Percentiles rank a stretch among this genome's conserved stretches.
Conservation (phyloP, 1,284 basidiomycete species). For the Rugosomyces carneus region DNA sequence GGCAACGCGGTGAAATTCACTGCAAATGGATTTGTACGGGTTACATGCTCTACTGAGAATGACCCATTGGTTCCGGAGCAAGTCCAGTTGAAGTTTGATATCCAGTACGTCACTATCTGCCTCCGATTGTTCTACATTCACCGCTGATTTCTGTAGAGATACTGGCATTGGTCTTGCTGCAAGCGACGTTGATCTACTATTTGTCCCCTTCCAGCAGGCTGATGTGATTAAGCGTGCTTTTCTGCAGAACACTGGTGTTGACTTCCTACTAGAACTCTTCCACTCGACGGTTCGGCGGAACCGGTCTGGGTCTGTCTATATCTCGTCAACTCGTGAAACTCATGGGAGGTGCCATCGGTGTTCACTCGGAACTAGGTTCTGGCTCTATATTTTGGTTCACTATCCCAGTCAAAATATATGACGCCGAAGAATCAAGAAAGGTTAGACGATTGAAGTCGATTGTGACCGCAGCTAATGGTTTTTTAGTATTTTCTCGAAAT, state of each 20-base stretch:
- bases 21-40: constrained; percentile 51
- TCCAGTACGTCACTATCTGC: constrained; percentile 38
- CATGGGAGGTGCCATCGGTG: constrained; percentile 67
- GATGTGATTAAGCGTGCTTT: constrained; percentile 31
- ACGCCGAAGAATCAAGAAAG: constrained; percentile 49
- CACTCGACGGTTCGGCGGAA: constrained; percentile 65
- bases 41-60: constrained; percentile 51
- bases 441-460: constrained; percentile 21
- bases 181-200: constrained; percentile 58
- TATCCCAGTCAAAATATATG: constrained; percentile 54
- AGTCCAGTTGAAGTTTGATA: constrained; percentile 55
- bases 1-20: constrained; percentile 75
- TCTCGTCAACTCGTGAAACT: constrained; percentile 65
- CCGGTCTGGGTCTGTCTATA: constrained; percentile 66
- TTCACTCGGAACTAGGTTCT: constrained; percentile 53
- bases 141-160: constrained; percentile 34
- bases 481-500: constrained; percentile 37
- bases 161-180: constrained; percentile 63
- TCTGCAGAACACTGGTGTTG: neutral
- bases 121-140: neutral
- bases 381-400: constrained; percentile 69
- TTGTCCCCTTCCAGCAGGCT: constrained; percentile 69
- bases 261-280: constrained; percentile 44
- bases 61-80: constrained; percentile 29
- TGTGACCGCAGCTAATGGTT: neutral